These are phyloP conservation scores for Rhizopogon parksii DNA, from an alignment of 1,284 basidiomycete genomes.

Conservation along the genomic window DNA sequence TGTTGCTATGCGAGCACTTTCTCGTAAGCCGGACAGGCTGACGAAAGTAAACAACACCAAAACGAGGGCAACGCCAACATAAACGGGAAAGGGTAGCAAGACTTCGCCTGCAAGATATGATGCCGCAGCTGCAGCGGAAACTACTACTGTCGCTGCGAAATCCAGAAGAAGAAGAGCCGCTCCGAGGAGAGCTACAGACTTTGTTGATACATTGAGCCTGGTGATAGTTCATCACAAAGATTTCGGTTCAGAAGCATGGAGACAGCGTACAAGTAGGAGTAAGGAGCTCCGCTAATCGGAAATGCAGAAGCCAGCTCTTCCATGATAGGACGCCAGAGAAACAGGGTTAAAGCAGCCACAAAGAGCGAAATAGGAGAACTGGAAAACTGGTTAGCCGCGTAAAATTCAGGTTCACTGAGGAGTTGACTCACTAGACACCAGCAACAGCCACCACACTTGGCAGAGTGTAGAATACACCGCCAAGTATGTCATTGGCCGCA, in stretches of 20 bases:
- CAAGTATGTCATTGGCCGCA: constrained; percentile 62
- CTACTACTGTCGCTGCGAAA: constrained; percentile 56
- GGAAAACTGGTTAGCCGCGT: neutral
- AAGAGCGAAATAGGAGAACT: constrained; percentile 66
- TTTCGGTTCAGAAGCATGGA: neutral
- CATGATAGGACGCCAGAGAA: constrained; percentile 67
- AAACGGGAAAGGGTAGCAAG: constrained; percentile 42
- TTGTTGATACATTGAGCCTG: constrained; percentile 57
- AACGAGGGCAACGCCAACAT: constrained; percentile 43
- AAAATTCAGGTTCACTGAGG: neutral
- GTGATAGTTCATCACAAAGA: constrained; percentile 1
- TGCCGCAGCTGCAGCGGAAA: constrained; percentile 63
- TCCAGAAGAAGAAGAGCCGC: constrained; percentile 60
- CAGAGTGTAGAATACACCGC: constrained; percentile 65
- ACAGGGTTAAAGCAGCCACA: constrained; percentile 50
- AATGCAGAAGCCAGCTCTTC: constrained; percentile 60
- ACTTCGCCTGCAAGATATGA: constrained; percentile 62
- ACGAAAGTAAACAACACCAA: constrained; percentile 46
- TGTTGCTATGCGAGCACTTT: constrained; percentile 54
- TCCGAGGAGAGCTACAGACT: constrained; percentile 50
- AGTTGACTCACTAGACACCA: constrained; percentile 44
- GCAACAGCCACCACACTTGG: constrained; percentile 56
- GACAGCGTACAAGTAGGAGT: constrained; percentile 48
- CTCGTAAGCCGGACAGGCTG: constrained; percentile 53
- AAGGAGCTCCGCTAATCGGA: constrained; percentile 63